Evolutionary conservation across 129 eudicot species (phyloP).

Genomic region (Flaveria bidentis): DNA sequence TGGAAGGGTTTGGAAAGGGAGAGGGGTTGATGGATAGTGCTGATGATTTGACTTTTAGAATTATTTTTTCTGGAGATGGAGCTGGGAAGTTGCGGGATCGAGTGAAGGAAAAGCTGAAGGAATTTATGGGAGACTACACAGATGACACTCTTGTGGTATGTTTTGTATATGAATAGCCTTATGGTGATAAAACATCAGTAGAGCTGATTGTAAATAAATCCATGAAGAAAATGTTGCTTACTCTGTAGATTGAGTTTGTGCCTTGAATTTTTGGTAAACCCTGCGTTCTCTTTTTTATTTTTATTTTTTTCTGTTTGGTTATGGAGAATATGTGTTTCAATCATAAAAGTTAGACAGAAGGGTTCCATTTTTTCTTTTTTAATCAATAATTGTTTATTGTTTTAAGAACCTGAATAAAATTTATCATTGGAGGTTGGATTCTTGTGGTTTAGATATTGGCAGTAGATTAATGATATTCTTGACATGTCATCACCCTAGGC

Average conservation of each 20-base stretch:
- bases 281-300: background rate
- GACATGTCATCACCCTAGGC: background rate
- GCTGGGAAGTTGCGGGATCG: constrained; percentile 56
- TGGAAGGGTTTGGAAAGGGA: constrained; percentile 1
- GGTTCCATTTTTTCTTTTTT: constrained; percentile 9
- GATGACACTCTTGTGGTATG: constrained; percentile 89
- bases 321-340: background rate
- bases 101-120: constrained; percentile 75
- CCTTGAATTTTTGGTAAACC: background rate
- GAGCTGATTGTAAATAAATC: constrained; percentile 17
- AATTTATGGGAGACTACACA: constrained; percentile 87
- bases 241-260: constrained; percentile 8
- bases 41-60: constrained; percentile 67
- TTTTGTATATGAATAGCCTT: constrained; percentile 13
- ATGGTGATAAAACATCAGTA: constrained; percentile 4
- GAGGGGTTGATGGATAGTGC: constrained; percentile 37
- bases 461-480: constrained; percentile 1
- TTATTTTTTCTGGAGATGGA: constrained; percentile 63
- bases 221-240: background rate
- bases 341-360: constrained; percentile 4
- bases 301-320: background rate
- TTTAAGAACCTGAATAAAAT: background rate
- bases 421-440: background rate
- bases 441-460: background rate
- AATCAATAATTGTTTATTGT: background rate